Evolutionary conservation across 805 yeast genomes (phyloP).

Genomic region (Kluyveromyces siamensis): DNA sequence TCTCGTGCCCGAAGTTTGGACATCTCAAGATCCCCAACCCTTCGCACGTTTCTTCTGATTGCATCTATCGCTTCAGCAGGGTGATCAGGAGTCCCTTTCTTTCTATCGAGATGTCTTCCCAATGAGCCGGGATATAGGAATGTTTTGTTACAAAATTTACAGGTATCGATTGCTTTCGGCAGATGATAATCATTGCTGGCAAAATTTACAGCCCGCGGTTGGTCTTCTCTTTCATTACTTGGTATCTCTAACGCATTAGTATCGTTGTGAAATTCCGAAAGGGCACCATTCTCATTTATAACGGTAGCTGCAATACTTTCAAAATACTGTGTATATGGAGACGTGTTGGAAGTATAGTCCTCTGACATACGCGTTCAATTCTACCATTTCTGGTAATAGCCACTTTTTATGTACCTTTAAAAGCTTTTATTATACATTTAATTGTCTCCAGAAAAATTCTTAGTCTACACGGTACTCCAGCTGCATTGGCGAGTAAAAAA

Average conservation of each 20-base stretch:
- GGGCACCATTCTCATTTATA: neutral
- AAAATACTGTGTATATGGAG: neutral
- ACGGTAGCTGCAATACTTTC: neutral
- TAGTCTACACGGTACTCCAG: no score
- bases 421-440: neutral
- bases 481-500: no score
- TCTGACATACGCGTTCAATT: neutral
- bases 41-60: slow-evolving; percentile 40
- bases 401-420: neutral
- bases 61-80: slow-evolving; percentile 40
- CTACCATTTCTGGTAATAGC: neutral
- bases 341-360: neutral
- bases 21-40: slow-evolving; percentile 40
- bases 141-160: slow-evolving; percentile 44
- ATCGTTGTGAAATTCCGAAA: neutral
- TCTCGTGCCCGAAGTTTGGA: slow-evolving; percentile 33
- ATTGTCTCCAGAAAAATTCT: no score
- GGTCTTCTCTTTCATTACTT: neutral
- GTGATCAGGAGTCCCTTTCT: slow-evolving; percentile 44
- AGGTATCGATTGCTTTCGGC: slow-evolving; percentile 10
- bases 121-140: slow-evolving; percentile 52
- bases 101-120: slow-evolving; percentile 50
- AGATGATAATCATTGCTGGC: neutral
- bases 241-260: neutral
- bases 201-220: neutral